phyloP scores from a whole-genome alignment of 345 rosid species.

The Brassica nigra region DNA sequence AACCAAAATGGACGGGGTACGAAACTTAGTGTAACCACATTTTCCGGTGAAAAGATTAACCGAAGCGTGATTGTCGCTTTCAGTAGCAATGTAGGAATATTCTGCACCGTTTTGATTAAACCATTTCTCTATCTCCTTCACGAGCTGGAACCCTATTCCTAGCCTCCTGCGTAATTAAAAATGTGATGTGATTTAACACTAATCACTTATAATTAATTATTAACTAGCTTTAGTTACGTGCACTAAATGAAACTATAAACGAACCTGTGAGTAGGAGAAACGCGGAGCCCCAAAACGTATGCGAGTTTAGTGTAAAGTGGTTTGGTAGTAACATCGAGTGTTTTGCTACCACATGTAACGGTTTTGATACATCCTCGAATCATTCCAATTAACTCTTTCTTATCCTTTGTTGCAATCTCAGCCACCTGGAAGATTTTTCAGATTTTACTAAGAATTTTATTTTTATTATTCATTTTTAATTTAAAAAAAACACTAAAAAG shows the following conservation, averaged over 20 bases:
- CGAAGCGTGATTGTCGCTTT: constrained; percentile 83
- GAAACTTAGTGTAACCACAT: constrained; percentile 88
- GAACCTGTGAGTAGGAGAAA: constrained; percentile 85
- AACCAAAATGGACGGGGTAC: constrained; percentile 79
- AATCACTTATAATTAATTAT: constrained; percentile 1
- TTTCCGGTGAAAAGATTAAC: constrained; percentile 74
- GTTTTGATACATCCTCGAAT: constrained; percentile 91
- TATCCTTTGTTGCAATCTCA: constrained; percentile 50
- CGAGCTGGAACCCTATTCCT: constrained; percentile 80
- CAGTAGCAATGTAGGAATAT: constrained; percentile 87
- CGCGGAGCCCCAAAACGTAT: constrained; percentile 86
- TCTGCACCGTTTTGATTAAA: constrained; percentile 77
- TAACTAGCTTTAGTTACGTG: background rate
- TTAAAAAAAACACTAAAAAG: background rate
- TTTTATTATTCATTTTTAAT: background rate
- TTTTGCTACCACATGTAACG: constrained; percentile 81
- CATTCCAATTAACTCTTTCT: constrained; percentile 70
- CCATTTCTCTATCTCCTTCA: constrained; percentile 69
- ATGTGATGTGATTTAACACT: background rate
- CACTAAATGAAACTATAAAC: background rate
- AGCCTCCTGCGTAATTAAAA: constrained; percentile 58
- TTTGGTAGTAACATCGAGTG: background rate
- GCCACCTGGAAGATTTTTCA: constrained; percentile 63
- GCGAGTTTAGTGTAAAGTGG: constrained; percentile 72
- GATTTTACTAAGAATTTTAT: background rate